phyloP scores from a whole-genome alignment of 495 filamentous ascomycete genomes.

The Stereocaulon alpinum region DNA sequence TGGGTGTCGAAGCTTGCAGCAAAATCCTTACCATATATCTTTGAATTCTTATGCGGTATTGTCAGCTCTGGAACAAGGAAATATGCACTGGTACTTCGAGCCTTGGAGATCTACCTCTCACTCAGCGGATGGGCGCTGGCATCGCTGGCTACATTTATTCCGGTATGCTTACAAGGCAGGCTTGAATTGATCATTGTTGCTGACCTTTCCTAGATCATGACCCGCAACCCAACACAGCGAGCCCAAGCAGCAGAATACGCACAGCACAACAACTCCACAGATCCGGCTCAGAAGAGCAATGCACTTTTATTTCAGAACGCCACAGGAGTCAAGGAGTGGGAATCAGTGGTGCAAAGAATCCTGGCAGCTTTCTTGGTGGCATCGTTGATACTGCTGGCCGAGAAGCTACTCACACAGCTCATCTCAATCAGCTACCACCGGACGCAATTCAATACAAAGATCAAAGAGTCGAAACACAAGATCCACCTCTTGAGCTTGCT shows the following conservation, averaged over 20 bases:
- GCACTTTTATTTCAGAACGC: conserved; percentile 21
- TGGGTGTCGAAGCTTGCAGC: conserved; percentile 82
- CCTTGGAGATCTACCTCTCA: conserved; percentile 74
- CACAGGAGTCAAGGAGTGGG: conserved; percentile 39
- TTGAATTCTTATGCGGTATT: conserved; percentile 80
- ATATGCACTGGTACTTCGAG: conserved; percentile 71
- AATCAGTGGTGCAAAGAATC: conserved; percentile 55
- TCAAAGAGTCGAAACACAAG: conserved; percentile 80
- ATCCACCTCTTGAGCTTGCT: conserved; percentile 68
- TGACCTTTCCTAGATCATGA: conserved; percentile 41
- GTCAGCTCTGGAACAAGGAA: conserved; percentile 87
- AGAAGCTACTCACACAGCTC: conserved; percentile 79
- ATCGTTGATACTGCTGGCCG: conserved; percentile 62
- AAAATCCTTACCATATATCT: conserved; percentile 65
- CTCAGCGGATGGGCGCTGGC: conserved; percentile 80
- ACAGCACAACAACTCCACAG: conserved; percentile 24
- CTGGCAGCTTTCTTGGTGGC: conserved; percentile 69
- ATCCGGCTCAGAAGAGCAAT: conserved; percentile 31
- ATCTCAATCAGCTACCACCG: conserved; percentile 94
- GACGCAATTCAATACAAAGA: conserved; percentile 78
- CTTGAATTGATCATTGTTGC: not conserved
- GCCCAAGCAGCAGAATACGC: conserved; percentile 11
- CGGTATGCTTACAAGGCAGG: conserved; percentile 32
- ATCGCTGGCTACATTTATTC: conserved; percentile 66
- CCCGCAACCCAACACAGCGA: conserved; percentile 32